Evolutionary conservation across 768 basidiomycete species (phyloP).

Genomic region (Termitomyces sp.): DNA sequence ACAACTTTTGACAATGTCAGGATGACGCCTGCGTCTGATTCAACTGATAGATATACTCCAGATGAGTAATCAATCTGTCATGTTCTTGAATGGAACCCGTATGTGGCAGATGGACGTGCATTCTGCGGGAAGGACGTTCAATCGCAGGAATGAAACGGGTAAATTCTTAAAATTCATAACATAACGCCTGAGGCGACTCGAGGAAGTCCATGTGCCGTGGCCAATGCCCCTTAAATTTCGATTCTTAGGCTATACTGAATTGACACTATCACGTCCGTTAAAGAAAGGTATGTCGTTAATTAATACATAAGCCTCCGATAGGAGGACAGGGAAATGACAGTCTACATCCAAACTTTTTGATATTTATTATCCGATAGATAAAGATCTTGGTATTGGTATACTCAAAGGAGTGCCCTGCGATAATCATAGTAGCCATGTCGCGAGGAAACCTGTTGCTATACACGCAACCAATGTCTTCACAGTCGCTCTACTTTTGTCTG

Average conservation of each 20-base stretch:
- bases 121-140: no score
- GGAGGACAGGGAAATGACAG: neutral
- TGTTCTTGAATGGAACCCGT: no score
- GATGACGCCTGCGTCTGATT: no score
- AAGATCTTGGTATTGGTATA: neutral
- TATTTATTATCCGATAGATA: neutral
- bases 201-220: no score
- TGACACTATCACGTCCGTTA: neutral
- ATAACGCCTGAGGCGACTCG: no score
- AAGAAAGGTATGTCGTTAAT: neutral
- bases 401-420: neutral
- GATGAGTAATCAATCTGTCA: no score
- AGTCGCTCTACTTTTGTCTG: slow-evolving; percentile 2
- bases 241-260: neutral
- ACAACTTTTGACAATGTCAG: no score
- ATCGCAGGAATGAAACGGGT: no score
- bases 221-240: no score
- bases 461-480: neutral
- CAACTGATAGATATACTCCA: no score
- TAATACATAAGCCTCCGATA: neutral
- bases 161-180: no score
- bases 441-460: slow-evolving; percentile 5
- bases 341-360: neutral
- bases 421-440: slow-evolving; percentile 2
- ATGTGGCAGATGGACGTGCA: no score